Percentiles rank a stretch among this genome's conserved stretches.
phyloP scores from a whole-genome alignment of 768 basidiomycete species.

The Boletus pseudopeckii region DNA sequence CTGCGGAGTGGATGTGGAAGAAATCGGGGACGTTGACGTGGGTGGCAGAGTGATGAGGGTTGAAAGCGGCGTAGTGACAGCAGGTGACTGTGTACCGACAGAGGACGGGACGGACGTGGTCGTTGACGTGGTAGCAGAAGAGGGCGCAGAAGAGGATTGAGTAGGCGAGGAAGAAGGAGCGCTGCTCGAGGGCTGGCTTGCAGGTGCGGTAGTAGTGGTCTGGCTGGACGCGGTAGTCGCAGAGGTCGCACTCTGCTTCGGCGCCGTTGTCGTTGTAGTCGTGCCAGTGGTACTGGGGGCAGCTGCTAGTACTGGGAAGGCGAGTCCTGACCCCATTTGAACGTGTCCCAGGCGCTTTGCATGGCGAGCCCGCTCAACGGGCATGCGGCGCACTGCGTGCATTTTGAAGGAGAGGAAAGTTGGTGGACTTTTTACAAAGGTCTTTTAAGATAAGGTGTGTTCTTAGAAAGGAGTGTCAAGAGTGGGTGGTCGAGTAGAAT shows the following conservation, averaged over 20 bases:
- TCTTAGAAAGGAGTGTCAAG: conserved; percentile 17
- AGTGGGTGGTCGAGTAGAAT: conserved; percentile 3
- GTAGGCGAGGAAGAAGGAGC: conserved; percentile 10
- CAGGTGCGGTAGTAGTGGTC: conserved; percentile 1
- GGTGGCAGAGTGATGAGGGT: neutral
- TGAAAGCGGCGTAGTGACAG: neutral
- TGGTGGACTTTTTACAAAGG: neutral
- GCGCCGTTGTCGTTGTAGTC: neutral
- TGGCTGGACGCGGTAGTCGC: neutral
- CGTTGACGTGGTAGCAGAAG: conserved; percentile 8
- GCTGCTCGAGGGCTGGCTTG: conserved; percentile 13
- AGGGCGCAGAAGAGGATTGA: conserved; percentile 1
- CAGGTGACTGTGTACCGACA: neutral
- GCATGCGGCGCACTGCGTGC: conserved; percentile 27
- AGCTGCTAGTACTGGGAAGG: conserved; percentile 2
- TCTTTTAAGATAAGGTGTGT: neutral
- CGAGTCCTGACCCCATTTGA: conserved; percentile 8
- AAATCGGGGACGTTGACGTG: conserved; percentile 5
- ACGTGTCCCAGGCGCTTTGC: conserved; percentile 31
- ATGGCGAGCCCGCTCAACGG: conserved; percentile 33
- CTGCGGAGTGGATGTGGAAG: conserved; percentile 9
- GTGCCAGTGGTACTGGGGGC: neutral
- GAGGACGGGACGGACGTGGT: conserved; percentile 7
- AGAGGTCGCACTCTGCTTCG: neutral
- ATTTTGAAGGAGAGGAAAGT: conserved; percentile 14